These are phyloP conservation scores for Talaromyces sp. DNA, from an alignment of 2,329 filamentous ascomycete species.

Conservation along the genomic window DNA sequence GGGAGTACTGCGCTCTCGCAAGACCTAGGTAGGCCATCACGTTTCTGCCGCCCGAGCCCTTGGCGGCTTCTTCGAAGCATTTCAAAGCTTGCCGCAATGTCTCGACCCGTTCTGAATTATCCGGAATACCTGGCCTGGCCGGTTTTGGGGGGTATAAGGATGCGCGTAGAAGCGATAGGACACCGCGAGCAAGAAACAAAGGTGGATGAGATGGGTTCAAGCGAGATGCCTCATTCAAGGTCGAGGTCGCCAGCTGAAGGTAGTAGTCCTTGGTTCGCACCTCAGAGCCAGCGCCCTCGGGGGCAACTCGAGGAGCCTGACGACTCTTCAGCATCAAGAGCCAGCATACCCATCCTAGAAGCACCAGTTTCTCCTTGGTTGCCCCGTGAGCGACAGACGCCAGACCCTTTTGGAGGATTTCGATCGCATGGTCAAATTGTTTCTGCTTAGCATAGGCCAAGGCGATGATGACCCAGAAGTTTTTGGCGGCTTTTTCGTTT, in stretches of 20 bases:
- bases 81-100: conserved; percentile 80
- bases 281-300: conserved; percentile 64
- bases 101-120: conserved; percentile 67
- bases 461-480: conserved; percentile 97
- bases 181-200: conserved; percentile 83
- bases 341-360: conserved; percentile 84
- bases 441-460: conserved; percentile 94
- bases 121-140: conserved; percentile 56
- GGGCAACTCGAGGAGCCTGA: conserved; percentile 64
- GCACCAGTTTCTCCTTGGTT: conserved; percentile 76
- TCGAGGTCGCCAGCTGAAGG: conserved; percentile 81
- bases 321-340: conserved; percentile 85
- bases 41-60: conserved; percentile 78
- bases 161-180: conserved; percentile 80
- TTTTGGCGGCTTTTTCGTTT: conserved; percentile 84
- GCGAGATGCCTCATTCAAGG: conserved; percentile 89
- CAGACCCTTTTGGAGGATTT: conserved; percentile 67
- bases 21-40: conserved; percentile 90
- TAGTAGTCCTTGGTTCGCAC: conserved; percentile 90
- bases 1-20: conserved; percentile 77
- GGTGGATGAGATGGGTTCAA: conserved; percentile 91
- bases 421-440: conserved; percentile 78
- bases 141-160: conserved; percentile 74
- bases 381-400: conserved; percentile 64
- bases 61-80: conserved; percentile 89